Evolutionary conservation across 768 basidiomycete species (phyloP), one percentile per base, ranked within the genome.

Genomic region (Auricularia heimuer): DNA sequence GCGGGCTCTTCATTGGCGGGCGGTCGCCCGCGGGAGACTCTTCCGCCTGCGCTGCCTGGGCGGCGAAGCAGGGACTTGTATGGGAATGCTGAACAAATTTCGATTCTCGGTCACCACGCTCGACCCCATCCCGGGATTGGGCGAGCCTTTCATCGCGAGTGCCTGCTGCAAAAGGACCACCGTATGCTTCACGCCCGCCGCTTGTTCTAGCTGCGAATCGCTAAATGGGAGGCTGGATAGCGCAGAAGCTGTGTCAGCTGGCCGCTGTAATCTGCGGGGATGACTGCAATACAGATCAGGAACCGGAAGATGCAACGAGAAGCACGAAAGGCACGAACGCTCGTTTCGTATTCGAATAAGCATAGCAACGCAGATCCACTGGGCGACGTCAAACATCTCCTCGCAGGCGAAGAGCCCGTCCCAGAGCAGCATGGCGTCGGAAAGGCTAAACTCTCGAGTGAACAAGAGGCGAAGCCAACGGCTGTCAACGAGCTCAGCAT

Each of bases 391-490:
- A 35, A 96, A 78, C 0, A 87, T 80, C 21, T 90, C 83, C 76
- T 94, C 92, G 66, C 86, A 88, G 0, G 96, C 92, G 73, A 99
- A 96, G 8, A 98, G 73, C 0, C 89, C 94, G 74, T 99, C 97
- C 97, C 97, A 98, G n/a, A 99, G 72, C 37, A 83, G 79, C 85
- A 99, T 85, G 0, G 91, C 84, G 67, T 92, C 87, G 3, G 78
- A 70, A 80, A 98, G 84, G 47, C 79, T 82, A 69, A 98, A 89
- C 74, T 99, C 97, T 60, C 97, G 83, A 3, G 94, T 95, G 75
- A 98, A 98, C 4, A 99, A 78, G 18, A 98, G 78, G 42, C 97
- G 83, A 10, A 98, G 79, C 94, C 95, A 98, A 36, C 97, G 94
- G 65, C 93, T 95, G 67, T 34, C 21, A 62, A 61, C 14, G 12